These are phyloP conservation scores for Eucalyptus leucophloia DNA, from an alignment of 345 rosid genomes.

Conservation along the genomic window DNA sequence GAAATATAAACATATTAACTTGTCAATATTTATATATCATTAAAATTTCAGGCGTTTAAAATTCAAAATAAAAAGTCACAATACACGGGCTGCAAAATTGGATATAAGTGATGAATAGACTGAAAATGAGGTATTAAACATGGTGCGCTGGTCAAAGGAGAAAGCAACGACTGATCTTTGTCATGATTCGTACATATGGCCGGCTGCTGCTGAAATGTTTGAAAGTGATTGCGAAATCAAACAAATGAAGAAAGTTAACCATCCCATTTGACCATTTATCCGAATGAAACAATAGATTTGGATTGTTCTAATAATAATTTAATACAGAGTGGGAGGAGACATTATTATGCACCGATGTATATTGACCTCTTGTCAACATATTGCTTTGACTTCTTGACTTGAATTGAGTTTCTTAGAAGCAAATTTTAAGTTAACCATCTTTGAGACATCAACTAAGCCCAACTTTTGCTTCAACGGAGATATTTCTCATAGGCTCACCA, in stretches of 20 bases:
- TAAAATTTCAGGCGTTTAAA: background rate
- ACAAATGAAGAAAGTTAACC: background rate
- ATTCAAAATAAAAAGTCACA: background rate
- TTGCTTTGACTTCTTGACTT: background rate
- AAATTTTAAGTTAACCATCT: background rate
- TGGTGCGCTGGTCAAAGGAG: background rate
- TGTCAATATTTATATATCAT: background rate
- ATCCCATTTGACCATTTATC: background rate
- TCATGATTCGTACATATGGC: background rate
- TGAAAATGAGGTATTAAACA: background rate
- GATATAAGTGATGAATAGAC: background rate
- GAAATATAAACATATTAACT: background rate
- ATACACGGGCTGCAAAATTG: background rate
- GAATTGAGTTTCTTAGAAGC: background rate
- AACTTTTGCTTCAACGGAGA: background rate
- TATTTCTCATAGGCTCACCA: background rate
- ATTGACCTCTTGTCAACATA: background rate
- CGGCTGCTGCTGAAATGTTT: background rate
- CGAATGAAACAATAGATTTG: background rate
- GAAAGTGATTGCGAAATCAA: background rate
- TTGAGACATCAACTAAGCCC: background rate
- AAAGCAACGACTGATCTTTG: background rate
- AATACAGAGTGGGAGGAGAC: background rate
- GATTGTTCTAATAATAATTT: background rate
- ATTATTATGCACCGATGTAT: background rate